Evolutionary conservation across 768 basidiomycete genomes (phyloP).

Genomic region (Rhodocollybia butyracea): DNA sequence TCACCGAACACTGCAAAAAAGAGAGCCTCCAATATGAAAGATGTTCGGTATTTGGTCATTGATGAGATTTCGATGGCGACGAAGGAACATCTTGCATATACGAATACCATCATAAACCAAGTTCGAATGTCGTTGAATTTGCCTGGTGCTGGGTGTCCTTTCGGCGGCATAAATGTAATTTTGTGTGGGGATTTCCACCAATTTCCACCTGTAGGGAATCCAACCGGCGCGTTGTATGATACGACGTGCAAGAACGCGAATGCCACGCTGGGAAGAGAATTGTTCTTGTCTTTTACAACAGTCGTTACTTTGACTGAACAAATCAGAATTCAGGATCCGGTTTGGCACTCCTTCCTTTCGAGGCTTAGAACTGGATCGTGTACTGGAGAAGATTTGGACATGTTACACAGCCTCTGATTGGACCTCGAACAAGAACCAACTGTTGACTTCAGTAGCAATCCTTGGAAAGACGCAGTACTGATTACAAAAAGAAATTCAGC

Average conservation of each 20-base stretch:
- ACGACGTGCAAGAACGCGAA: neutral
- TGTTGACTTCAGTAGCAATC: conserved; percentile 14
- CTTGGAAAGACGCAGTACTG: conserved; percentile 22
- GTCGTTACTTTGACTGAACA: conserved; percentile 33
- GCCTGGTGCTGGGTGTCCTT: conserved; percentile 5
- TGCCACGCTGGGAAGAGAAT: conserved; percentile 12
- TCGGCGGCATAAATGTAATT: conserved; percentile 30
- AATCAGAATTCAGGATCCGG: conserved; percentile 23
- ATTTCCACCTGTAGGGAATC: conserved; percentile 23
- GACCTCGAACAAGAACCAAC: neutral
- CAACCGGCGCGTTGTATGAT: conserved; percentile 8
- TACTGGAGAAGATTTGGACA: conserved; percentile 19
- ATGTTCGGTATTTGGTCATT: conserved; percentile 26
- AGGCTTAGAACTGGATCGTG: conserved; percentile 21
- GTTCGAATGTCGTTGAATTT: conserved; percentile 5
- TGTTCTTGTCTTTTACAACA: conserved; percentile 25
- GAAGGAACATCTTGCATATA: conserved; percentile 17
- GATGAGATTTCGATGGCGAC: conserved; percentile 34
- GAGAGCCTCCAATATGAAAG: conserved; percentile 4
- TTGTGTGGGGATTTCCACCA: conserved; percentile 32
- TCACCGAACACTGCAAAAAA: neutral
- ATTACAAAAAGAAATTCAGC: conserved; percentile 29
- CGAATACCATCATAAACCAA: conserved; percentile 17
- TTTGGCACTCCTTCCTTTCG: conserved; percentile 28
- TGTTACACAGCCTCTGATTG: conserved; percentile 22